Evolutionary conservation across 805 yeast genomes (phyloP), one percentile per base, ranked within the genome.

Genomic region (Monosporozyma solicola): DNA sequence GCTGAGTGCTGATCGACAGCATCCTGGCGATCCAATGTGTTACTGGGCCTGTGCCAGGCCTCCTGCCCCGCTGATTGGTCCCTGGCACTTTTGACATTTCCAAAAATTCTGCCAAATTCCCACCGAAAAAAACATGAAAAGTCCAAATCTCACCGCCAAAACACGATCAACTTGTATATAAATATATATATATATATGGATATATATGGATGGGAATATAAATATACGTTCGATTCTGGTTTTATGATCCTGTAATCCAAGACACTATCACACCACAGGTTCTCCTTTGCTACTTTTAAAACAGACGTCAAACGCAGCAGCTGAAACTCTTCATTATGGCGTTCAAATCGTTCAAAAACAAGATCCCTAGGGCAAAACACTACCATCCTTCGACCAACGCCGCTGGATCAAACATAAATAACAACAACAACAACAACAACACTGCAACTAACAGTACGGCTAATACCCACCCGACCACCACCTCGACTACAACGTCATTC

Each of bases 271-370:
- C 20, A 20, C 20, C 20, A 20, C 20, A 20, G 20, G 20, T 20
- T 20, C 20, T 20, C 20, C 20, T 20, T 20, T 20, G 20, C 20
- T 20, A 20, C 20, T 20, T 20, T 20, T 2, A 20, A 20, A 20
- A 20, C 20, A 20, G 20, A 20, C 20, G 20, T 20, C 20, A 20
- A 20, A 20, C 20, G 20, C 20, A 20, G 20, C 20, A 20, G 20
- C 20, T 20, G 20, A 20, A 20, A 32, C 59, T 20, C 20, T 20
- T 20, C 56, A 35, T 13, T 25, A 72, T 73, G 73, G 74, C 72
- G 11, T 73, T 74, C 65, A 72, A 68, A 62, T 69, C 72, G 50
- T 67, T 73, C 61, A 72, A 71, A 58, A 64, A 65, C 56, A 72
- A 72, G 57, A 61, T 72, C 47, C 32, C 49, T 5, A 44, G 46